These are phyloP conservation scores for Marsdenia floribunda DNA, from an alignment of 257 asterid genomes.

Conservation along the genomic window DNA sequence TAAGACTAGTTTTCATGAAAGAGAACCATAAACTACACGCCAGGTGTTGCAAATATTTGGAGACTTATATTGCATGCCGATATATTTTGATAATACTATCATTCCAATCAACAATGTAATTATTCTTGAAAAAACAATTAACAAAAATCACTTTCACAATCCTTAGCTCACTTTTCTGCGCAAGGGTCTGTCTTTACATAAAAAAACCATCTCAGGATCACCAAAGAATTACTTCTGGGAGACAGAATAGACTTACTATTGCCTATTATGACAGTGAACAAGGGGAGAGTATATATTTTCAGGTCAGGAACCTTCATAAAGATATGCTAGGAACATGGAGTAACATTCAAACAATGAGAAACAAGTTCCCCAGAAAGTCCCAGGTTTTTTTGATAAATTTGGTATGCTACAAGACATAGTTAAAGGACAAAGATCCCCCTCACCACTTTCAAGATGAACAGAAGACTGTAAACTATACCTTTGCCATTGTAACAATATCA, in stretches of 20 bases:
- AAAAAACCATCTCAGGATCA: background rate
- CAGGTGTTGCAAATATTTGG: background rate
- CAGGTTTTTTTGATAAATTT: background rate
- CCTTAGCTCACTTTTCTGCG: background rate
- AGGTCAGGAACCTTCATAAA: background rate
- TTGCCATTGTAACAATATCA: conserved; percentile 95
- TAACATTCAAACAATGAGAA: background rate
- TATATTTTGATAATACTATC: background rate
- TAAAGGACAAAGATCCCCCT: background rate
- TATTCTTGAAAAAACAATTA: background rate
- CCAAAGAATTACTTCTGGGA: background rate
- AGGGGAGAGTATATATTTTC: background rate
- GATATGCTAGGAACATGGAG: background rate
- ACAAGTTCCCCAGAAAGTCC: background rate
- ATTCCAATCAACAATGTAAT: background rate
- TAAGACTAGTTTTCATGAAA: background rate
- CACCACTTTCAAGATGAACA: background rate
- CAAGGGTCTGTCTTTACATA: background rate
- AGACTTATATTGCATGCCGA: background rate
- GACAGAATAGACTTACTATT: background rate
- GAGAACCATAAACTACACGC: background rate
- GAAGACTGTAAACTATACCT: conserved; percentile 36
- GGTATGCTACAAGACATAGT: background rate
- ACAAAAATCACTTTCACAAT: background rate
- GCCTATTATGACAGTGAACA: background rate